These are phyloP conservation scores for Penicillium olsonii DNA, from an alignment of 2,329 filamentous ascomycete species.

Conservation along the genomic window DNA sequence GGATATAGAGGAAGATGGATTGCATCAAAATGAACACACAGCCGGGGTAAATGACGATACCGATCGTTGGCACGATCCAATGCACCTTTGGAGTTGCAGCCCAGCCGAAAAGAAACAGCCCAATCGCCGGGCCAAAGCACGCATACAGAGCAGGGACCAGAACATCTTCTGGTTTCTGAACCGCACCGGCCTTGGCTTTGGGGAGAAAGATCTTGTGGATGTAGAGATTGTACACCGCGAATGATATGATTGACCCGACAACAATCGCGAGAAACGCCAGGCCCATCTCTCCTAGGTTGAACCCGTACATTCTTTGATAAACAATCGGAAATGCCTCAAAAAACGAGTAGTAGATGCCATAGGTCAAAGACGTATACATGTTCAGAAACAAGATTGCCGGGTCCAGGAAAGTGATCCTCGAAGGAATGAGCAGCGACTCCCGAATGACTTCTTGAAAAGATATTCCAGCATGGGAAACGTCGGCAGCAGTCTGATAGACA, in stretches of 20 bases:
- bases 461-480: conserved; percentile 55
- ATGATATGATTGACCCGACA: conserved; percentile 56
- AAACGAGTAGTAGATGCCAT: conserved; percentile 52
- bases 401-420: conserved; percentile 62
- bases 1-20: conserved; percentile 40
- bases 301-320: conserved; percentile 60
- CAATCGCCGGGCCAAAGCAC: conserved; percentile 56
- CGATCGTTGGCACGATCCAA: conserved; percentile 39
- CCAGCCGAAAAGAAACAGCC: conserved; percentile 55
- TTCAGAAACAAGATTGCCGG: conserved; percentile 64
- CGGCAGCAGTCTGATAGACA: conserved; percentile 56
- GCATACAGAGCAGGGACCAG: conserved; percentile 56
- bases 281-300: conserved; percentile 59
- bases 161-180: conserved; percentile 54
- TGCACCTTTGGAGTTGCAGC: conserved; percentile 20
- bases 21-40: conserved; percentile 43
- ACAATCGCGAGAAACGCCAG: conserved; percentile 61
- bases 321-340: conserved; percentile 69
- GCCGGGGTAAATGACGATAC: conserved; percentile 40
- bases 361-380: conserved; percentile 63
- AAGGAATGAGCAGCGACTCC: conserved; percentile 62
- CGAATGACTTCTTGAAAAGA: conserved; percentile 8
- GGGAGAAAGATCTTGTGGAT: conserved; percentile 54
- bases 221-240: conserved; percentile 54
- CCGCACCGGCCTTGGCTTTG: conserved; percentile 50